Conservation (phyloP, 108 stramenopile species). For the Cyclotella sp. region DNA sequence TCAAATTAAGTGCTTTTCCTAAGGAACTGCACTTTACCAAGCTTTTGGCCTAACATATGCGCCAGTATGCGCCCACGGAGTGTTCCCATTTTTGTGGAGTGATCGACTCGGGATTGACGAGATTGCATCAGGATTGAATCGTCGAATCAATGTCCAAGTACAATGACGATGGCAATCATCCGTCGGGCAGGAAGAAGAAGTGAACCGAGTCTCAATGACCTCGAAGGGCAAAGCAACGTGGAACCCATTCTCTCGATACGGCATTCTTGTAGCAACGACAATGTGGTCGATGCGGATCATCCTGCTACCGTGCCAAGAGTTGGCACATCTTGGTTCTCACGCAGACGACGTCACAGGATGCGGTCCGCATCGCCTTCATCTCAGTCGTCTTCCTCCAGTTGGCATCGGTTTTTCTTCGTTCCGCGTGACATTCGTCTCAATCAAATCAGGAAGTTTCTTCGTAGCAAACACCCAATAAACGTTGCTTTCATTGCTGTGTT, state of each 20-base stretch:
- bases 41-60: too few relatives aligned
- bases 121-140: too few relatives aligned
- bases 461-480: slow-evolving; percentile 17
- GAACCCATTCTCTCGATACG: slow-evolving; percentile 3
- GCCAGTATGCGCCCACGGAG: too few relatives aligned
- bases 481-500: slow-evolving; percentile 9
- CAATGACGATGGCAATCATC: slow-evolving; percentile 21
- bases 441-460: slow-evolving; percentile 12
- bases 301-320: neutral
- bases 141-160: neutral
- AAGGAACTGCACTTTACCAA: too few relatives aligned
- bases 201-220: slow-evolving; percentile 29
- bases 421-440: slow-evolving; percentile 8
- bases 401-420: neutral
- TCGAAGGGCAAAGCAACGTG: neutral
- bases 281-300: slow-evolving; percentile 3
- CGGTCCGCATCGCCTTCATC: neutral
- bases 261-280: neutral
- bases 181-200: slow-evolving; percentile 34
- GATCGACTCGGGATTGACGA: too few relatives aligned
- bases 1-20: too few relatives aligned
- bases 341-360: slow-evolving; percentile 9
- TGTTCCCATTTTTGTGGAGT: too few relatives aligned
- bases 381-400: neutral
- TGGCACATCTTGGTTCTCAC: slow-evolving; percentile 10